Conservation (phyloP, 306 rosid genomes). For the Corylus avellana region DNA sequence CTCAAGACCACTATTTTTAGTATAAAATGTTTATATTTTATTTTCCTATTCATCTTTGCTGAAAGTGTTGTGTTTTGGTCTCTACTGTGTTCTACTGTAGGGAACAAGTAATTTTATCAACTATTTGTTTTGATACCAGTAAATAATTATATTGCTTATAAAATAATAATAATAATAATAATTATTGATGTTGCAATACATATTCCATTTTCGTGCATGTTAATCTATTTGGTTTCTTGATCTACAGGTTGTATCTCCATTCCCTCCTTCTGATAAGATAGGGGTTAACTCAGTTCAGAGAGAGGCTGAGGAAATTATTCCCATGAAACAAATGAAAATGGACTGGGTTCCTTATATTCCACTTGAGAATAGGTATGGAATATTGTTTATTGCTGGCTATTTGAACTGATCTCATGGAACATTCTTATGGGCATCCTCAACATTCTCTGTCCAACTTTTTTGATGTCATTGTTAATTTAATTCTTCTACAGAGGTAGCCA, state of each 20-base stretch:
- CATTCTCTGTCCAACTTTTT: background rate
- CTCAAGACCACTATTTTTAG: background rate
- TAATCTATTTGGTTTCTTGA: conserved; percentile 12
- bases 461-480: conserved; percentile 17
- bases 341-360: conserved; percentile 97
- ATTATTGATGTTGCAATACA: background rate
- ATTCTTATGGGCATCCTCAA: conserved; percentile 14
- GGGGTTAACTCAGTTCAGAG: conserved; percentile 93
- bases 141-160: background rate
- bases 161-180: no score
- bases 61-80: background rate
- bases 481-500: conserved; percentile 62
- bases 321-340: conserved; percentile 98
- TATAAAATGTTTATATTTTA: background rate
- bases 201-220: background rate
- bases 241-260: conserved; percentile 71
- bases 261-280: conserved; percentile 86
- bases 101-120: background rate
- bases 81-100: background rate
- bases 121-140: background rate
- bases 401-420: conserved; percentile 2
- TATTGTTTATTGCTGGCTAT: conserved; percentile 16
- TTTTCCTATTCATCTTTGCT: background rate
- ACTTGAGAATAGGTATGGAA: conserved; percentile 47
- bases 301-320: conserved; percentile 83